These are phyloP conservation scores for Boletus huronensis DNA, from an alignment of 768 basidiomycete species.

Conservation along the genomic window DNA sequence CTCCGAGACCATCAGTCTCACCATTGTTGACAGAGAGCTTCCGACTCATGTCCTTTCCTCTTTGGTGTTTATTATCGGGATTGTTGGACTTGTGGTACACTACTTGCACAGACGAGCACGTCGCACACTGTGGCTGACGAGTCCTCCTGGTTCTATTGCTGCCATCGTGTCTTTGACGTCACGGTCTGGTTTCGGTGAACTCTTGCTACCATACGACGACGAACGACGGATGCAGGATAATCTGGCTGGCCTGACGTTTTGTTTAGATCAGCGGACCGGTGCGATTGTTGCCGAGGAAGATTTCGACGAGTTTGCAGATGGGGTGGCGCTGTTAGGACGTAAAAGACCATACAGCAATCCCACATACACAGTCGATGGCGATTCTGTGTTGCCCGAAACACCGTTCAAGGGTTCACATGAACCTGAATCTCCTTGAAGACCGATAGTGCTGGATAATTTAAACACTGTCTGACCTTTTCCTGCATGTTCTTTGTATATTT, in stretches of 20 bases:
- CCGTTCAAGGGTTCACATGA: conserved; percentile 2
- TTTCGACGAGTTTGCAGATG: conserved; percentile 7
- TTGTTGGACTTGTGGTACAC: conserved; percentile 47
- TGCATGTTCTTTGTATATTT: neutral
- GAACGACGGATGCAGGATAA: conserved; percentile 43
- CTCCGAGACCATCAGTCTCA: conserved; percentile 1
- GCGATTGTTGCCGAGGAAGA: conserved; percentile 59
- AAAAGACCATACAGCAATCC: conserved; percentile 5
- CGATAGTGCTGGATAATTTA: neutral
- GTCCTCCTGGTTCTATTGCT: conserved; percentile 60
- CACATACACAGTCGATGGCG: neutral
- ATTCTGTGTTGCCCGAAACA: neutral
- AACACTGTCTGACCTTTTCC: too few species aligned
- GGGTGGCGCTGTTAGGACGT: conserved; percentile 13
- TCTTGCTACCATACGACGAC: conserved; percentile 59
- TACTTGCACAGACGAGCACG: conserved; percentile 45
- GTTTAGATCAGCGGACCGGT: conserved; percentile 55
- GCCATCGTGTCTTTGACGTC: conserved; percentile 53
- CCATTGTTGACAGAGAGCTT: conserved; percentile 39
- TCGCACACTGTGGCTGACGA: conserved; percentile 46
- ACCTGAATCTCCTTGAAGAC: neutral
- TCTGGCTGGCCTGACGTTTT: conserved; percentile 49
- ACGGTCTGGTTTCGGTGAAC: conserved; percentile 59
- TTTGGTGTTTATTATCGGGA: conserved; percentile 46
- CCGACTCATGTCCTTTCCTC: conserved; percentile 49